A percentile compares a stretch with the other conserved stretches of the same genome.
phyloP scores from a whole-genome alignment of 2,329 filamentous ascomycete species.

The Hymenoscyphus fraxineus region DNA sequence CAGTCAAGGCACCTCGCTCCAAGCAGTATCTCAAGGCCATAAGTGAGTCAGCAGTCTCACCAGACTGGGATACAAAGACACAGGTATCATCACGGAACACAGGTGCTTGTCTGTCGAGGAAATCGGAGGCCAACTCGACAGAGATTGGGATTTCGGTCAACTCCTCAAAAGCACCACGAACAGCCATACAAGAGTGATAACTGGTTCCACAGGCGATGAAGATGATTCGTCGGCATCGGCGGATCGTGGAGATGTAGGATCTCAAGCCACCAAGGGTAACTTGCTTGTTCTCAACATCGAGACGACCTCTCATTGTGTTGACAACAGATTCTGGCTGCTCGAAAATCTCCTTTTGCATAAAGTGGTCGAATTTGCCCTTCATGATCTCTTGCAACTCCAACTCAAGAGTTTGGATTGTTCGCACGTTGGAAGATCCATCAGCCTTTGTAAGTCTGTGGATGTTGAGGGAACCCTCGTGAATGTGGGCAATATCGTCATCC shows the following conservation, averaged over 20 bases:
- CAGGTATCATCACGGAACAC: slow-evolving; percentile 99
- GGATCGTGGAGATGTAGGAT: slow-evolving; percentile 94
- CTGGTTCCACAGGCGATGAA: slow-evolving; percentile 99
- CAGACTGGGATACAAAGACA: slow-evolving; percentile 97
- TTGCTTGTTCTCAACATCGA: slow-evolving; percentile 88
- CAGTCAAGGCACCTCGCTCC: slow-evolving; percentile 93
- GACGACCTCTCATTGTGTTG: slow-evolving; percentile 99
- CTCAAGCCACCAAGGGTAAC: slow-evolving; percentile 94
- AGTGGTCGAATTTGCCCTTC: slow-evolving; percentile 99
- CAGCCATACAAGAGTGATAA: slow-evolving; percentile 99
- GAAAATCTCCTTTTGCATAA: slow-evolving; percentile 99
- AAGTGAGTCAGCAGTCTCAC: slow-evolving; percentile 95
- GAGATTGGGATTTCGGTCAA: slow-evolving; percentile 96
- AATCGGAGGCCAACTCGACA: slow-evolving; percentile 95
- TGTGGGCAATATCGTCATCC: slow-evolving; percentile 99
- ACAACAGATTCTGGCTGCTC: slow-evolving; percentile 99
- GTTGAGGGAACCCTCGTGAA: slow-evolving; percentile 97
- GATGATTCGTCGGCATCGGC: slow-evolving; percentile 93
- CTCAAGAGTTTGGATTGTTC: slow-evolving; percentile 97
- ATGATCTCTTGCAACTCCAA: slow-evolving; percentile 99
- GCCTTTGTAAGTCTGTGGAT: slow-evolving; percentile 98
- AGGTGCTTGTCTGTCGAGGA: slow-evolving; percentile 91
- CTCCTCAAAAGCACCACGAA: slow-evolving; percentile 96
- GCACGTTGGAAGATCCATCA: slow-evolving; percentile 93
- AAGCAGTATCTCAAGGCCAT: slow-evolving; percentile 97